phyloP scores from a whole-genome alignment of 257 asterid genomes.

The Misopates orontium region DNA sequence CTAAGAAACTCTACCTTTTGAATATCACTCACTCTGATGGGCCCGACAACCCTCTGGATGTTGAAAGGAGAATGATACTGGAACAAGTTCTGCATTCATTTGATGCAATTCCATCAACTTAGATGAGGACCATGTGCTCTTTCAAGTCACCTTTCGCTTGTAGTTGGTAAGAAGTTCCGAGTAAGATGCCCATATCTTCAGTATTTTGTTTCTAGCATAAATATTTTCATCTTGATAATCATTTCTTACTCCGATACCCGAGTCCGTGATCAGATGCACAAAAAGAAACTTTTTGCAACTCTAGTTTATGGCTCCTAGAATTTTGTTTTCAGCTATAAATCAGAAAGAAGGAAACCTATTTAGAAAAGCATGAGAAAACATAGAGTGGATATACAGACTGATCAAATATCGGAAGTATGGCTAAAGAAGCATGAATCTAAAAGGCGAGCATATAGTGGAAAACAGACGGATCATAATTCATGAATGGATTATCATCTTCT shows the following conservation, averaged over 20 bases:
- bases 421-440: too few relatives aligned
- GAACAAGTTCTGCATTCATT: conserved; percentile 87
- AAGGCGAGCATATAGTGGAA: too few relatives aligned
- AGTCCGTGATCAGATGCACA: not conserved
- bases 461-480: too few relatives aligned
- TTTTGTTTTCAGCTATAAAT: conserved; percentile 1
- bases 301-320: not conserved
- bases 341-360: not conserved
- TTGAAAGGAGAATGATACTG: conserved; percentile 48
- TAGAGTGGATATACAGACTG: too few relatives aligned
- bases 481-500: not conserved
- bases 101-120: conserved; percentile 49
- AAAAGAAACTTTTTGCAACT: not conserved
- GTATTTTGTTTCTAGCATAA: conserved; percentile 7
- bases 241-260: not conserved
- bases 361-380: not conserved
- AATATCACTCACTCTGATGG: conserved; percentile 72
- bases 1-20: conserved; percentile 80
- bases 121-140: conserved; percentile 16
- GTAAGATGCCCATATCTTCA: conserved; percentile 15
- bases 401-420: too few relatives aligned
- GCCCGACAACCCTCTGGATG: conserved; percentile 56
- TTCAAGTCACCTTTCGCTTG: conserved; percentile 9
- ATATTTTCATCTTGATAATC: not conserved
- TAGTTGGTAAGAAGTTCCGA: conserved; percentile 12